These are phyloP conservation scores for Theobroma cacao DNA, from an alignment of 345 rosid genomes.

Conservation along the genomic window DNA sequence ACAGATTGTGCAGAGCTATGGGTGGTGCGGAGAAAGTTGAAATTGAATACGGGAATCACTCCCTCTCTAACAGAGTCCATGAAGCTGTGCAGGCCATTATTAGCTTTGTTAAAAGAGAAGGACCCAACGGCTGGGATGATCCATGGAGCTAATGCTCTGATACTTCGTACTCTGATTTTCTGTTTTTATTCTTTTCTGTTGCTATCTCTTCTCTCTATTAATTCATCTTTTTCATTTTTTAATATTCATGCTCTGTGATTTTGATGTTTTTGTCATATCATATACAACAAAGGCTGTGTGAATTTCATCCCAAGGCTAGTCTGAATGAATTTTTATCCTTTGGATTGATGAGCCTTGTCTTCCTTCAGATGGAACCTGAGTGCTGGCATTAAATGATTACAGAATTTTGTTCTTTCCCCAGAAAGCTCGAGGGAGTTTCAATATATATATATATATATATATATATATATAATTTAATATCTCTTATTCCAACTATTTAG, in stretches of 20 bases:
- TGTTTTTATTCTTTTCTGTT: background rate
- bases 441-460: no score
- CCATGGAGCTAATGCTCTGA: slow-evolving; percentile 62
- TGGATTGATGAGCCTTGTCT: background rate
- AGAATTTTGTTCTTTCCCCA: background rate
- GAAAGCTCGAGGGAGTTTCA: no score
- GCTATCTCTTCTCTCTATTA: background rate
- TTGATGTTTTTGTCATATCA: background rate
- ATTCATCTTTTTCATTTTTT: background rate
- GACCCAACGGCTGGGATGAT: slow-evolving; percentile 97
- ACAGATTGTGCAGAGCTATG: slow-evolving; percentile 86
- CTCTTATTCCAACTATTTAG: no score
- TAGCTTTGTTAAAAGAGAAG: slow-evolving; percentile 75
- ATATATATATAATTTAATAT: no score
- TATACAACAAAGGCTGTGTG: background rate
- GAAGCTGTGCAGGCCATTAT: slow-evolving; percentile 81
- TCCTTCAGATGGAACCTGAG: background rate
- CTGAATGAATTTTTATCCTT: background rate
- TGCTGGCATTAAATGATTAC: background rate
- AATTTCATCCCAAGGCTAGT: background rate
- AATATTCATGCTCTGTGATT: background rate
- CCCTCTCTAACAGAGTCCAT: slow-evolving; percentile 73
- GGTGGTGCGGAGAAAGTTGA: slow-evolving; percentile 95
- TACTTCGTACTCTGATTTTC: background rate
- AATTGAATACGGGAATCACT: slow-evolving; percentile 89